Percentiles rank a stretch among this genome's conserved stretches.
These are phyloP conservation scores for Elongisporangium anandrum DNA, from an alignment of 352 stramenopile genomes.

Conservation along the genomic window DNA sequence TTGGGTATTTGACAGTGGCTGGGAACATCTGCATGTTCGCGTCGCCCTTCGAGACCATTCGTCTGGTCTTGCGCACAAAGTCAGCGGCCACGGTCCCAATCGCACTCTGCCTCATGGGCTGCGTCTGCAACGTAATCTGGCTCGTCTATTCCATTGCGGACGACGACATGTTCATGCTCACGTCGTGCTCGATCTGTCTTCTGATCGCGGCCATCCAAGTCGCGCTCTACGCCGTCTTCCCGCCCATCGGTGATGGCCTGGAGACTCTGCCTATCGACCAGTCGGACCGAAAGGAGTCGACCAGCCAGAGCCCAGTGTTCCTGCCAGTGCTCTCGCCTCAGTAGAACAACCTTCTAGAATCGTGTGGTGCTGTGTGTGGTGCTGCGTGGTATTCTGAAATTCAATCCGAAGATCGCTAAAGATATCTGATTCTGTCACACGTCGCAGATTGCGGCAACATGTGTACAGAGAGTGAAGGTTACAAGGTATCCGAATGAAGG, in stretches of 20 bases:
- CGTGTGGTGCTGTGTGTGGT: no score
- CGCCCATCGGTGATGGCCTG: no score
- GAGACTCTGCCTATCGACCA: background rate
- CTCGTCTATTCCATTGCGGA: constrained; percentile 13
- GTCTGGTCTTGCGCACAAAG: constrained; percentile 21
- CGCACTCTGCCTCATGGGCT: constrained; percentile 12
- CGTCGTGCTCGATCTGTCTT: constrained; percentile 3
- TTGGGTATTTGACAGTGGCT: constrained; percentile 19
- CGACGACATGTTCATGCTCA: constrained; percentile 23
- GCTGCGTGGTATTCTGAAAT: background rate
- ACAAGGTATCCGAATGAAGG: background rate
- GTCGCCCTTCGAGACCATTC: constrained; percentile 20
- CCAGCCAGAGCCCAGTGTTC: no score
- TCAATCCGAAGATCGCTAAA: background rate
- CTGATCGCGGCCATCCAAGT: no score
- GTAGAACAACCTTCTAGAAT: no score
- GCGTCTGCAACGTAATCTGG: constrained; percentile 18
- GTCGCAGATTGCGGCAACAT: background rate
- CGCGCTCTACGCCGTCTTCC: no score
- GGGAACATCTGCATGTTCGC: constrained; percentile 20
- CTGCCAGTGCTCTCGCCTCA: no score
- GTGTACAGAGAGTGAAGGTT: background rate
- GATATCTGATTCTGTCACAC: background rate
- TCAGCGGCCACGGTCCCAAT: constrained; percentile 22
- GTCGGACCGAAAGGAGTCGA: no score